These are phyloP conservation scores for Paraleonurus japonicus DNA, from an alignment of 257 asterid genomes.

Conservation along the genomic window DNA sequence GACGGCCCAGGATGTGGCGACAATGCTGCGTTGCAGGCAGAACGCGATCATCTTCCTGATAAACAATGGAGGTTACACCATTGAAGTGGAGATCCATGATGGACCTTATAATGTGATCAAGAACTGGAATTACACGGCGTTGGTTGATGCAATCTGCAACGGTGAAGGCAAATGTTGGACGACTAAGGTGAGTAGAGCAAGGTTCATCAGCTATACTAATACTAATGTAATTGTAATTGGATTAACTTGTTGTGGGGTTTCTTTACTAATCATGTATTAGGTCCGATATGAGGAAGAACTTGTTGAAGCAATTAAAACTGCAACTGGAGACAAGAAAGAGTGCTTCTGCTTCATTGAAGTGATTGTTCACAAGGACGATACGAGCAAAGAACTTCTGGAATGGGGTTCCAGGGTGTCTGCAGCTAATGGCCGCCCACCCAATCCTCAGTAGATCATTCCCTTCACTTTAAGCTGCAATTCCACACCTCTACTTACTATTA, in stretches of 20 bases:
- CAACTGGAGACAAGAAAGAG: slow-evolving; percentile 49
- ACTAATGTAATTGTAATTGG: too few relatives aligned
- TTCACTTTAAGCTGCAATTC: background rate
- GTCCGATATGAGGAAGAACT: slow-evolving; percentile 61
- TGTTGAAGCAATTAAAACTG: slow-evolving; percentile 45
- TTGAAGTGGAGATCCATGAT: slow-evolving; percentile 74
- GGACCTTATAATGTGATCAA: slow-evolving; percentile 77
- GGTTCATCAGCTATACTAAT: background rate
- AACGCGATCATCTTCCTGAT: slow-evolving; percentile 63
- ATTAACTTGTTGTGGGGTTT: too few relatives aligned
- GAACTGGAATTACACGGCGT: slow-evolving; percentile 66
- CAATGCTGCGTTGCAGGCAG: slow-evolving; percentile 61
- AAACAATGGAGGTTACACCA: slow-evolving; percentile 74
- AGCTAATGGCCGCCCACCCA: slow-evolving; percentile 67
- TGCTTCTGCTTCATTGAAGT: slow-evolving; percentile 72
- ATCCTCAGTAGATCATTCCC: slow-evolving; percentile 59
- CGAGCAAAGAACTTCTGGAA: slow-evolving; percentile 70
- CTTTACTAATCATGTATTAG: too few relatives aligned
- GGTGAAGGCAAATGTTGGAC: slow-evolving; percentile 78
- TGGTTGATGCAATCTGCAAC: slow-evolving; percentile 64
- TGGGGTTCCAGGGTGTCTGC: slow-evolving; percentile 81
- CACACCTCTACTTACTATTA: background rate
- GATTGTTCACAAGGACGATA: slow-evolving; percentile 63
- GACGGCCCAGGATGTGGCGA: slow-evolving; percentile 67
- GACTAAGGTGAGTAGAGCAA: slow-evolving; percentile 39